Evolutionary conservation across 1,139 yeast genomes (phyloP).

Genomic region (Entelexis paramagnoliae): DNA sequence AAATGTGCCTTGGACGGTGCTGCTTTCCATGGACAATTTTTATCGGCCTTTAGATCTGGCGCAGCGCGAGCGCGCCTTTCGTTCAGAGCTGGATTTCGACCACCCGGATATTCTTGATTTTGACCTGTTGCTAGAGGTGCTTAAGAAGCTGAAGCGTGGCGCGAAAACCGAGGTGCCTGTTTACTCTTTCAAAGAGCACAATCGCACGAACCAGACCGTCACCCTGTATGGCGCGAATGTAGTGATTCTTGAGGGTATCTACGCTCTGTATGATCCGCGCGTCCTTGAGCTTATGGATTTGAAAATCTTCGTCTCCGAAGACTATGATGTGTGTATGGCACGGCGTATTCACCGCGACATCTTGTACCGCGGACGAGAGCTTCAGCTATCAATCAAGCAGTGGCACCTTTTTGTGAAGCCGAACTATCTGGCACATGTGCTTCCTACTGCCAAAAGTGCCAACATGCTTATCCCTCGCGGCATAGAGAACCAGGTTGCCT

Average conservation of each 20-base stretch:
- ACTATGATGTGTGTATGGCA: constrained; percentile 81
- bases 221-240: constrained; percentile 94
- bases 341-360: constrained; percentile 81
- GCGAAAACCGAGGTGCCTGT: constrained; percentile 65
- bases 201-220: constrained; percentile 55
- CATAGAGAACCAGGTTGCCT: constrained; percentile 69
- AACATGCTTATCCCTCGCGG: constrained; percentile 86
- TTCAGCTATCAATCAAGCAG: constrained; percentile 70
- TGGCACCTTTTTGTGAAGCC: constrained; percentile 92
- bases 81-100: constrained; percentile 70
- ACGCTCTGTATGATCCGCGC: constrained; percentile 65
- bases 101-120: constrained; percentile 72
- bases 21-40: constrained; percentile 82
- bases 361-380: constrained; percentile 71
- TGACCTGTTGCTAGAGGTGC: constrained; percentile 55
- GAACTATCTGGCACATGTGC: constrained; percentile 64
- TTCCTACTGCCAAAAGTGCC: constrained; percentile 71
- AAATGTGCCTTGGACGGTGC: constrained; percentile 92
- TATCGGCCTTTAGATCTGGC: constrained; percentile 61
- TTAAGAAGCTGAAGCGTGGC: constrained; percentile 53
- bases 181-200: constrained; percentile 70
- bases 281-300: constrained; percentile 69
- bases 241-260: constrained; percentile 82
- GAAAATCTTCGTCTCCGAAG: constrained; percentile 87
- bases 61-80: constrained; percentile 54